These are phyloP conservation scores for Gelatoporia subvermispora DNA, from an alignment of 768 basidiomycete genomes.

Conservation along the genomic window DNA sequence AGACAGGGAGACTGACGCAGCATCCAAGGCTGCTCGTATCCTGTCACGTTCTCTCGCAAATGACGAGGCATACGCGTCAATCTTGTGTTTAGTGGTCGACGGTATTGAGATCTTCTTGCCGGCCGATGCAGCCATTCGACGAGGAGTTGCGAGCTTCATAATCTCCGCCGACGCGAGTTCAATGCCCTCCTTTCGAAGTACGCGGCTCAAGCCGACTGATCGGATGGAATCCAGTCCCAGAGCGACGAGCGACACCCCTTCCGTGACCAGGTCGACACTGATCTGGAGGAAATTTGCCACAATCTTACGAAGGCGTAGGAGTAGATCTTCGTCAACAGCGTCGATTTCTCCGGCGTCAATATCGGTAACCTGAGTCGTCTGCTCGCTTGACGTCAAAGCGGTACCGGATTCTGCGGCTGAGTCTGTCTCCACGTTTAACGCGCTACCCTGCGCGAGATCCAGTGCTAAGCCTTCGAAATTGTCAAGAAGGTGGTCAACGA, in stretches of 20 bases:
- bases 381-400: not conserved
- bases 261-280: not conserved
- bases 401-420: not conserved
- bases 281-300: conserved; percentile 11
- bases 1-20: conserved; percentile 22
- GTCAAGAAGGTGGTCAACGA: conserved; percentile 19
- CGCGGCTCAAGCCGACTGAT: conserved; percentile 38
- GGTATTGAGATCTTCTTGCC: not conserved
- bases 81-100: not conserved
- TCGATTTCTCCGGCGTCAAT: not conserved
- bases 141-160: conserved; percentile 17
- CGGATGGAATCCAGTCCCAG: conserved; percentile 46
- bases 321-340: conserved; percentile 2
- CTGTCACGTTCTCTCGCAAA: conserved; percentile 7
- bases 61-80: not conserved
- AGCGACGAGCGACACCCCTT: conserved; percentile 34
- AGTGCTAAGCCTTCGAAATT: conserved; percentile 23
- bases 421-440: not conserved
- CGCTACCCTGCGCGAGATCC: conserved; percentile 8
- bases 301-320: conserved; percentile 2
- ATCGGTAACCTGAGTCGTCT: not conserved
- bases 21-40: not conserved
- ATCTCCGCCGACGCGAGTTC: conserved; percentile 32
- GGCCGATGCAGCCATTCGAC: conserved; percentile 4
- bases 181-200: conserved; percentile 29